Evolutionary conservation across 2,329 filamentous ascomycete species (phyloP).

Genomic region (Colletotrichum nymphaeae): DNA sequence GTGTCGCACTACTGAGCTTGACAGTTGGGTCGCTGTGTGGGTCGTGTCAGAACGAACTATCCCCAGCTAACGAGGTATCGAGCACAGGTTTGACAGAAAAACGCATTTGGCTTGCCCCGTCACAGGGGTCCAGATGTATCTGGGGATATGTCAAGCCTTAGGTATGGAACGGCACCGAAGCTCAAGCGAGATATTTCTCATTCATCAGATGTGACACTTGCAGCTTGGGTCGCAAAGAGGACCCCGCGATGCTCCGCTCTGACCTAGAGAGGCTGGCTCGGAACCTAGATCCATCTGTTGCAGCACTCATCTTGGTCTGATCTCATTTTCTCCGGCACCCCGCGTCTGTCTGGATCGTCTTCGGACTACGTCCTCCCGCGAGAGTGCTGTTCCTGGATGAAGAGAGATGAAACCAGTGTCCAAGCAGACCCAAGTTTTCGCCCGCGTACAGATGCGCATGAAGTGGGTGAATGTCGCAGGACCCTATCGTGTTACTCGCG

Average conservation of each 20-base stretch:
- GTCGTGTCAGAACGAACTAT: not conserved
- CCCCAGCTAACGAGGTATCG: not conserved
- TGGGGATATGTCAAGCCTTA: not conserved
- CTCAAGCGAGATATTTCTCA: not conserved
- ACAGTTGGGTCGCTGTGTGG: not conserved
- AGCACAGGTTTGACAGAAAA: not conserved
- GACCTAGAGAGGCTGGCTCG: not conserved
- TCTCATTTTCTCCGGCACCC: not conserved
- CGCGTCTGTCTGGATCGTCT: not conserved
- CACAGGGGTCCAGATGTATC: not conserved
- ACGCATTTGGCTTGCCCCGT: not conserved
- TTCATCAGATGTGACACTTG: conserved; percentile 10
- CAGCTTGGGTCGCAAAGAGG: conserved; percentile 13
- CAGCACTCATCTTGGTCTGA: not conserved
- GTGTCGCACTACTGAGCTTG: not conserved
- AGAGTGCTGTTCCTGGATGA: not conserved
- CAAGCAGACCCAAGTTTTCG: not conserved
- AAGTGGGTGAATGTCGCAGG: not conserved
- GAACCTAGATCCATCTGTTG: not conserved
- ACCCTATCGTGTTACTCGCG: not conserved
- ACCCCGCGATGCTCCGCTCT: conserved; percentile 9
- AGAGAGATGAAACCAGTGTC: not conserved
- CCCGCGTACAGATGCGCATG: not conserved
- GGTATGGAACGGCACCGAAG: not conserved
- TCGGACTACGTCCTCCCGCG: not conserved